Conservation (phyloP, 78 protist genomes). For the Dictyostelium intermedium region DNA sequence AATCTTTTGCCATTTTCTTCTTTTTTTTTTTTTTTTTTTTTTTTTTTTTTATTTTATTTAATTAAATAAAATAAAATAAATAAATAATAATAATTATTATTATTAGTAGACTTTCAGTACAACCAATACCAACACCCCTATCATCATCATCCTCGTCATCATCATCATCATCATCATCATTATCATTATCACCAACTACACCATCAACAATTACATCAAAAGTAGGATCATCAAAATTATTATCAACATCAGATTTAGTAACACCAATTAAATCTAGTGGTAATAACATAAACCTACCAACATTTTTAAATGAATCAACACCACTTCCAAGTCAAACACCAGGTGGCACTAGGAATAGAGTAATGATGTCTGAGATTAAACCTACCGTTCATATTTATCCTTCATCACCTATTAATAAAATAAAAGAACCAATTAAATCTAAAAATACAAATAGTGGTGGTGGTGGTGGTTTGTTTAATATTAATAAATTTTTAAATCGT, state of each 20-base stretch:
- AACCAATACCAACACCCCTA: neutral
- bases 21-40: neutral
- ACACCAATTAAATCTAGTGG: neutral
- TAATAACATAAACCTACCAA: neutral
- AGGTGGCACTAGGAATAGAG: neutral
- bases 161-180: neutral
- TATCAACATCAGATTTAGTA: neutral
- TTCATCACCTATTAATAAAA: neutral
- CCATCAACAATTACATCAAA: neutral
- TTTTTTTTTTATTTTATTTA: neutral
- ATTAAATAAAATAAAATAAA: neutral
- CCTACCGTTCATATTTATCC: neutral
- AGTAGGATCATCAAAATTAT: neutral
- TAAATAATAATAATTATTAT: neutral
- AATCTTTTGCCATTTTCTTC: constrained; percentile 42
- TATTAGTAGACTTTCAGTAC: neutral
- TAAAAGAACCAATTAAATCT: neutral
- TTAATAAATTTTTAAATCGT: neutral
- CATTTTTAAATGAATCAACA: neutral
- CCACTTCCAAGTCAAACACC: neutral
- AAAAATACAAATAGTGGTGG: neutral
- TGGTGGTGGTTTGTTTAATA: neutral
- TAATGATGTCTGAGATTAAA: constrained; percentile 15
- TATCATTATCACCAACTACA: neutral
- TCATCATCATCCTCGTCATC: neutral